These are phyloP conservation scores for Candolleomyces efflorescens DNA, from an alignment of 768 basidiomycete genomes.

Conservation along the genomic window DNA sequence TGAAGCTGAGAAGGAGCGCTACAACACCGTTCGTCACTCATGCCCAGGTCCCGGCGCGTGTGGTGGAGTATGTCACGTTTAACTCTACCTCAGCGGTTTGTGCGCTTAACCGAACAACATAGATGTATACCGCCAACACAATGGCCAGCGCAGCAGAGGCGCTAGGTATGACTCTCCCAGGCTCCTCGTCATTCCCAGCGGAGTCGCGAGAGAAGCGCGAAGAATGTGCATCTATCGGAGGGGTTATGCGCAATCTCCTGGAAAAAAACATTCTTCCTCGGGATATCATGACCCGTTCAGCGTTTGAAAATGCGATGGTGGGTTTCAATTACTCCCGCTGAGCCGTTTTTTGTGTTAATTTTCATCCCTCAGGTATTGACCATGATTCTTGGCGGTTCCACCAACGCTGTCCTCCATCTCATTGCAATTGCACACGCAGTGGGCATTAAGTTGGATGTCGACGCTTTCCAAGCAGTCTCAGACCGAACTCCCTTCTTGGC, in stretches of 20 bases:
- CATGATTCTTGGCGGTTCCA: constrained; percentile 97
- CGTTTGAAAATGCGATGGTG: constrained; percentile 99
- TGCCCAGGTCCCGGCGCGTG: constrained; percentile 99
- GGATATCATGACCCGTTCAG: constrained; percentile 94
- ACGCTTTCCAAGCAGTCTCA: constrained; percentile 92
- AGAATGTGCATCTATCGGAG: constrained; percentile 80
- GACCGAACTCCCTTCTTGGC: constrained; percentile 93
- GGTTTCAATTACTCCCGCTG: constrained; percentile 10
- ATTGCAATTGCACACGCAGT: constrained; percentile 97
- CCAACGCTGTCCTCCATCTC: constrained; percentile 95
- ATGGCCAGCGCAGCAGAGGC: constrained; percentile 97
- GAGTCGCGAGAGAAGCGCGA: constrained; percentile 83
- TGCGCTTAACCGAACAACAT: constrained; percentile 1
- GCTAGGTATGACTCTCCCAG: constrained; percentile 93
- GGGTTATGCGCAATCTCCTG: constrained; percentile 81
- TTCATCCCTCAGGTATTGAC: constrained; percentile 71
- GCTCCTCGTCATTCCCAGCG: constrained; percentile 96
- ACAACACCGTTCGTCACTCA: constrained; percentile 84
- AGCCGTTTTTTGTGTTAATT: neutral
- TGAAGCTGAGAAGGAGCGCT: constrained; percentile 78
- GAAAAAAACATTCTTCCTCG: constrained; percentile 90
- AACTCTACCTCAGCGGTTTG: neutral
- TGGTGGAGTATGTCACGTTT: constrained; percentile 71
- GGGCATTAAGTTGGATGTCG: constrained; percentile 81
- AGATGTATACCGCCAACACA: constrained; percentile 99